Conservation (phyloP, 2,329 filamentous ascomycete species). For the Colletotrichum sidae region DNA sequence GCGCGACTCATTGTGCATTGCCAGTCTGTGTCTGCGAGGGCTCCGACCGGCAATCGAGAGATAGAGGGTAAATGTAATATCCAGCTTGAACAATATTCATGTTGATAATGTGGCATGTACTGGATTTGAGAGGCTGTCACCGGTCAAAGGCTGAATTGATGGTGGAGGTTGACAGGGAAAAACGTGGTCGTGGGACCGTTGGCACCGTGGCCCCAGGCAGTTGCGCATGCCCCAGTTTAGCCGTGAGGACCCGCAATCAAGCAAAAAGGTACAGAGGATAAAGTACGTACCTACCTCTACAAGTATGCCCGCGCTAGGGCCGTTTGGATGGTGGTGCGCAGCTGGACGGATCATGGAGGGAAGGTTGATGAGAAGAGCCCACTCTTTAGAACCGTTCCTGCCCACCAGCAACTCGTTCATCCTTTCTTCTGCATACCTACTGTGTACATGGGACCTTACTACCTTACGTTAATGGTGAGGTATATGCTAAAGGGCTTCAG, state of each 20-base stretch:
- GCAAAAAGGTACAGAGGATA: background rate
- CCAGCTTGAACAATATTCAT: too few species aligned
- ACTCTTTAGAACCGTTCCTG: conserved; percentile 7
- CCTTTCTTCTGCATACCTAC: background rate
- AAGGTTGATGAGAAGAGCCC: background rate
- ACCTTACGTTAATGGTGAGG: background rate
- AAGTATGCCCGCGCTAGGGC: conserved; percentile 15
- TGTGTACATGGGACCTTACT: background rate
- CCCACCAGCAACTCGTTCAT: background rate
- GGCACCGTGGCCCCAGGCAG: conserved; percentile 2
- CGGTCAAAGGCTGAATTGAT: background rate
- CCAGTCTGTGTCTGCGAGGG: conserved; percentile 24
- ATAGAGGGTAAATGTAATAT: background rate
- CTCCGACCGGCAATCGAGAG: conserved; percentile 23
- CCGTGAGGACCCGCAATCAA: conserved; percentile 20
- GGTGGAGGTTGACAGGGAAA: conserved; percentile 1
- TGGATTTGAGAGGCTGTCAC: conserved; percentile 6
- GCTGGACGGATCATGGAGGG: too few species aligned
- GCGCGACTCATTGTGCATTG: background rate
- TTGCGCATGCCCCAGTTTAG: conserved; percentile 23
- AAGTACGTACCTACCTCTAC: conserved; percentile 1
- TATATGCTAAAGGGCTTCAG: too few species aligned
- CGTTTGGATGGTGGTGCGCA: conserved; percentile 7
- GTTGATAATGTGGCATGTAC: background rate
- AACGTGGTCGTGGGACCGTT: conserved; percentile 27